Base-by-base conservation (phyloP, 2,329 filamentous ascomycete species). In the Eutypella sp. region DNA sequence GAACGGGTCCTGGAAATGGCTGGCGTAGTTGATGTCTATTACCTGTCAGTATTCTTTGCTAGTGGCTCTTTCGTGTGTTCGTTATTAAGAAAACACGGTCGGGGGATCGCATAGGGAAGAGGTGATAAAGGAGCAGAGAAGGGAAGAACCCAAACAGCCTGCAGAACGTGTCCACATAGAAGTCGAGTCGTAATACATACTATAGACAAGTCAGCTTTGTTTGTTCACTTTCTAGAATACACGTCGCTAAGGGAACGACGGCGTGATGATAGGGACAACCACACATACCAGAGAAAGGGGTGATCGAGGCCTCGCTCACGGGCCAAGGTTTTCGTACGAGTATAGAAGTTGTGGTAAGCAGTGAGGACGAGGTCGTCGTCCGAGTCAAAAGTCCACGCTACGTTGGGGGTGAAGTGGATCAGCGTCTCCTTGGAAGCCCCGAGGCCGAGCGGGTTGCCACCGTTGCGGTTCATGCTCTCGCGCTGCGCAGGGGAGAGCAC, bases 21-120 rank as follows among this genome's bases (percentile, higher is more conserved):
- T 62, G 1, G 71, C 71, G 44, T 76, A 76, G 52, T 76, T 75
- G 40, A 71, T 62, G 51, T 74, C 36, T 39, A 15, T 15, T 39
- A 22, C 19, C 20, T n/a, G 36, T 39, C 18, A 39, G 36, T 22
- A 15, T 38, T n/a, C 18, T 6, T 13, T 22, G 7, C 18, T 20
- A 15, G 18, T 10, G 10, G 10, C 15, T 23, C 4, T 11, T 38
- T 38, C n/a, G 11, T 18, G 11, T 10, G n/a, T 20, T 9, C 34
- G 4, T 18, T 20, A n/a, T n/a, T n/a, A n/a, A 29, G 25, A 33
- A 7, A 33, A 4, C 5, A 7, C 5, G 5, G 5, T 4, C 4
- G 13, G 13, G 29, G 6, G 29, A 6, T 6, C 5, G 4, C 5
- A n/a, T 15, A n/a, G 13, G 29, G 5, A 33, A 33, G 13, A 33